phyloP scores from a whole-genome alignment of 345 rosid genomes.

The Limnanthes douglasii region DNA sequence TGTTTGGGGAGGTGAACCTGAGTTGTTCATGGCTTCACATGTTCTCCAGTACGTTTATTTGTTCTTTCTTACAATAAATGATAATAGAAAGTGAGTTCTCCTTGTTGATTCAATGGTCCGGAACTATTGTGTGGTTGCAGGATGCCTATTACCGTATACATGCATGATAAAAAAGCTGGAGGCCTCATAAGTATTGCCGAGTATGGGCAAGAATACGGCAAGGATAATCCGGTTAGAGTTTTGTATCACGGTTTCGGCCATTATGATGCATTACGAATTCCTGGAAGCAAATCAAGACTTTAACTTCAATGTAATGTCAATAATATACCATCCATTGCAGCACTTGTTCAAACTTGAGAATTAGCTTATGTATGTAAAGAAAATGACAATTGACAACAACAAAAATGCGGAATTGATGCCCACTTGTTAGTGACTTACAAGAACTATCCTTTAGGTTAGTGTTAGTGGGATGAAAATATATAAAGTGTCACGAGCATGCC shows the following conservation, averaged over 20 bases:
- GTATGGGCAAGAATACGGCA: slow-evolving; percentile 83
- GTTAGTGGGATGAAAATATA: no score
- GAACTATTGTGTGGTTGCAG: slow-evolving; percentile 31
- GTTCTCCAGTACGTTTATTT: slow-evolving; percentile 49
- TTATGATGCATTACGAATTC: slow-evolving; percentile 65
- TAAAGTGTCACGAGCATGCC: no score
- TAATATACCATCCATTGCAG: no score
- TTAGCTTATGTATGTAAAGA: no score
- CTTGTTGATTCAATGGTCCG: no score
- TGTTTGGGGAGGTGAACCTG: slow-evolving; percentile 99
- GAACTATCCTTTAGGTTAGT: no score
- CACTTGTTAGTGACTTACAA: no score
- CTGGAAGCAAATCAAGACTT: slow-evolving; percentile 27
- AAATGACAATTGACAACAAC: no score
- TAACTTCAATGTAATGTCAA: no score
- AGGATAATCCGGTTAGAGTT: slow-evolving; percentile 60
- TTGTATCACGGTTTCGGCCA: slow-evolving; percentile 89
- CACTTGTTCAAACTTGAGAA: no score
- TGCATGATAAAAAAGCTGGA: slow-evolving; percentile 51
- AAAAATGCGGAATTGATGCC: no score
- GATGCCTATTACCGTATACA: slow-evolving; percentile 85
- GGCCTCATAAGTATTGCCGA: slow-evolving; percentile 78
- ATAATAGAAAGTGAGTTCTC: not conserved
- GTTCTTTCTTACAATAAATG: slow-evolving; percentile 1
- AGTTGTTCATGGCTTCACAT: slow-evolving; percentile 90